Percentiles rank a stretch among this genome's conserved stretches.
These are phyloP conservation scores for Epichloe festucae DNA, from an alignment of 2,329 filamentous ascomycete genomes.

Conservation along the genomic window DNA sequence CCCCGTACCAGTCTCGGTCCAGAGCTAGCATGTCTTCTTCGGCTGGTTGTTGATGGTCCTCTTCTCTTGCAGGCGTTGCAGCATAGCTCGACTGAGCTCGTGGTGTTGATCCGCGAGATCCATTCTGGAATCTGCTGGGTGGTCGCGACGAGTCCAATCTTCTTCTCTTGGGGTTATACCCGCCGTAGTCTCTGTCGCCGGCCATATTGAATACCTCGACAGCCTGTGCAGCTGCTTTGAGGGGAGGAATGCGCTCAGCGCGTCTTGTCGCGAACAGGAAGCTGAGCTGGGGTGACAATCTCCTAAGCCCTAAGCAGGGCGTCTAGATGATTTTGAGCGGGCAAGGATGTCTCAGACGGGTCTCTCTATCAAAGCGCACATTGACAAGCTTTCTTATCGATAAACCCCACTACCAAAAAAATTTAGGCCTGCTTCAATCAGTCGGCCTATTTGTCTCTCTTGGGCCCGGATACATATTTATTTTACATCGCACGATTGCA, in stretches of 20 bases:
- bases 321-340: constrained; percentile 11
- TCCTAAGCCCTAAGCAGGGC: background rate
- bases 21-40: constrained; percentile 62
- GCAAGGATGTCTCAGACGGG: no score
- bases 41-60: constrained; percentile 45
- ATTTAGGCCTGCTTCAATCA: constrained; percentile 14
- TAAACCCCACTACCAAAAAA: constrained; percentile 25
- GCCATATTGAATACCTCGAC: constrained; percentile 14
- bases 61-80: constrained; percentile 24
- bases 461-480: background rate
- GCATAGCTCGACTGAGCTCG: constrained; percentile 25
- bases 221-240: background rate
- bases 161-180: constrained; percentile 27
- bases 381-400: constrained; percentile 21
- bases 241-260: background rate
- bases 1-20: constrained; percentile 87
- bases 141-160: constrained; percentile 21
- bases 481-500: background rate
- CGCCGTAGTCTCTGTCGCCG: constrained; percentile 24
- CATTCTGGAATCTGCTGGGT: constrained; percentile 17
- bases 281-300: background rate
- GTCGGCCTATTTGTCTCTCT: background rate
- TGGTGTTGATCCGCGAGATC: constrained; percentile 21
- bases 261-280: background rate
- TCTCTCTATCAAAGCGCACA: background rate